phyloP scores from a whole-genome alignment of 306 rosid genomes.

The Phaseolus lunatus region DNA sequence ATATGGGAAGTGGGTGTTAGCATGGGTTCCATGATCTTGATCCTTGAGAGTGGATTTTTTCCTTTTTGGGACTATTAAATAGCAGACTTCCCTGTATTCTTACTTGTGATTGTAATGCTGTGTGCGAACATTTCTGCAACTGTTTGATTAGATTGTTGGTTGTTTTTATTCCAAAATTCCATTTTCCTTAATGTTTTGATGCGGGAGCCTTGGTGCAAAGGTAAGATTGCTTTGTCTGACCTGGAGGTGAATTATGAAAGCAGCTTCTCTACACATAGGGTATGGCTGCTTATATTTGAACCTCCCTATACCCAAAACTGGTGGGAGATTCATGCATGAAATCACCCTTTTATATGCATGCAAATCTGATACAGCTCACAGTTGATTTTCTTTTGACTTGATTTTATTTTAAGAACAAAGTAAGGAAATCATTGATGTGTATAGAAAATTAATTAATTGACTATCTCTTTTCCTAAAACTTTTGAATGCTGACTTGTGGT shows the following conservation, averaged over 20 bases:
- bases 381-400: neutral
- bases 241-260: neutral
- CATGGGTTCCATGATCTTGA: constrained; percentile 22
- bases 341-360: constrained; percentile 12
- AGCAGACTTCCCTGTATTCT: neutral
- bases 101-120: neutral
- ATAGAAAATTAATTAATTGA: constrained; percentile 3
- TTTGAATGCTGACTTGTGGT: constrained; percentile 44
- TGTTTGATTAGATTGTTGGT: neutral
- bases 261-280: neutral
- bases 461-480: constrained; percentile 15
- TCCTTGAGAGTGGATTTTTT: neutral
- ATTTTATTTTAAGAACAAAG: neutral
- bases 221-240: constrained; percentile 15
- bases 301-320: constrained; percentile 2
- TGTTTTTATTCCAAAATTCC: too few species aligned
- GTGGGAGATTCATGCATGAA: neutral
- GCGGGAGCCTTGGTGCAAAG: too few species aligned
- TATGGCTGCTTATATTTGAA: constrained; percentile 1
- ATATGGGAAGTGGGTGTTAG: neutral
- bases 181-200: too few species aligned
- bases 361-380: constrained; percentile 9
- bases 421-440: constrained; percentile 34
- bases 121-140: neutral
- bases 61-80: neutral